These are phyloP conservation scores for Paralagenidium karlingii DNA, from an alignment of 352 stramenopile species.

Conservation along the genomic window DNA sequence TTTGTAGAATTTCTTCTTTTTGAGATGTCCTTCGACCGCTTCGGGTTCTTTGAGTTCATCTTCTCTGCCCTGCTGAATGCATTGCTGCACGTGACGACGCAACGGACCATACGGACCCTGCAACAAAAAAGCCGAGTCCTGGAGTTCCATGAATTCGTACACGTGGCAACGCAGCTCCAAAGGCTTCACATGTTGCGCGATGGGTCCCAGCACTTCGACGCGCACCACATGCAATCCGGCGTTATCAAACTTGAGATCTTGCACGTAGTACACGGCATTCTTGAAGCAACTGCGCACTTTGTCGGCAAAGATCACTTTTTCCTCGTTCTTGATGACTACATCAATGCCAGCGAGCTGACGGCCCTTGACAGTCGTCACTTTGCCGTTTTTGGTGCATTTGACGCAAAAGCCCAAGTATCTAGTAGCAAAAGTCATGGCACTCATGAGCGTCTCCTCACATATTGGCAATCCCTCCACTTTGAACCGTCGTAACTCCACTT, in stretches of 20 bases:
- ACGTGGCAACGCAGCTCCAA: conserved; percentile 57
- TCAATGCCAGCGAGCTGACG: conserved; percentile 30
- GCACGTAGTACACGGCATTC: conserved; percentile 74
- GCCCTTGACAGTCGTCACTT: conserved; percentile 43
- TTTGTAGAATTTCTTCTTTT: conserved; percentile 39
- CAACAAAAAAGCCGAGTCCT: conserved; percentile 25
- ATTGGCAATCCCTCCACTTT: background rate
- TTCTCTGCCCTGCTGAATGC: conserved; percentile 20
- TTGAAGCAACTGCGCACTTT: conserved; percentile 37
- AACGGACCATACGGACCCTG: conserved; percentile 41
- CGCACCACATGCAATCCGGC: conserved; percentile 46
- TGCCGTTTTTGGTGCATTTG: conserved; percentile 38
- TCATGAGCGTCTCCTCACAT: too few relatives aligned
- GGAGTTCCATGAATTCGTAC: conserved; percentile 71
- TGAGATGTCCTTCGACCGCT: conserved; percentile 38
- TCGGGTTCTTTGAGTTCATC: conserved; percentile 41
- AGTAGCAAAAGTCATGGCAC: background rate
- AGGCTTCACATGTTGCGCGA: conserved; percentile 30
- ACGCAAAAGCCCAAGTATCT: conserved; percentile 73
- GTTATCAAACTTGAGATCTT: conserved; percentile 51
- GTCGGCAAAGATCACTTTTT: conserved; percentile 61
- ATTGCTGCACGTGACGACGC: conserved; percentile 35
- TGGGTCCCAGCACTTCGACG: conserved; percentile 34
- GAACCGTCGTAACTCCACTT: background rate
- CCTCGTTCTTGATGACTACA: conserved; percentile 66